Base-by-base conservation (phyloP, 2,329 filamentous ascomycete species). In the Bipolaris cookei region DNA sequence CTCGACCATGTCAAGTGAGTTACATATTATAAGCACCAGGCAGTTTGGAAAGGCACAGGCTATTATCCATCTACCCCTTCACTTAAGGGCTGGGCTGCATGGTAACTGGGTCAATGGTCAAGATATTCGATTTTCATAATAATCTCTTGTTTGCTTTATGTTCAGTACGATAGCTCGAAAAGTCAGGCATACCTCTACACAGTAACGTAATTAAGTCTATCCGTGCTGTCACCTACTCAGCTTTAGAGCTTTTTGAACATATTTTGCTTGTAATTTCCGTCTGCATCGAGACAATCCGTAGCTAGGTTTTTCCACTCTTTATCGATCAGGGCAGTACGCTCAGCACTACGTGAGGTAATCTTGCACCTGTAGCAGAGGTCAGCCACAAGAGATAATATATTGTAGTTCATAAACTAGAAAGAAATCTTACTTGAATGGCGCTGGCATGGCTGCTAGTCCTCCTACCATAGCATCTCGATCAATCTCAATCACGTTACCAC, bases 1-100 rank as follows among this genome's bases (percentile, higher is more conserved):
- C 41, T 46, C 47, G 11, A 46, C 45, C 4, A 58, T 56, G 52
- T 30, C 25, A 16, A 65, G 48, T 42, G 75, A 78, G 56, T 62
- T 77, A n/a, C 62, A 72, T 34, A 69, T 77, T 8, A 62, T 78
- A 20, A 74, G 76, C 42, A 71, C 72, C 3, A 48, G 63, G 53
- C 53, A 73, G 23, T 60, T 77, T 23, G 56, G 59, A 2, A 64
- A 70, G 34, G 72, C 75, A 0, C 16, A 73, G n/a, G 73, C 74
- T 1, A 62, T 69, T 1, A 65, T 77, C 14, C 64, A 72, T 35
- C 42, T 78, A 20, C 75, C 76, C 2, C 65, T 77, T 47, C 72
- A 70, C 49, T 50, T 76, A 16, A 65, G 68, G 25, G 54, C 73
- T 38, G 71, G 74, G 3, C 48, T 77, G 39, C 75, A 77, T 58